phyloP scores from a whole-genome alignment of 495 filamentous ascomycete genomes.

The Aspergillus biplanus region DNA sequence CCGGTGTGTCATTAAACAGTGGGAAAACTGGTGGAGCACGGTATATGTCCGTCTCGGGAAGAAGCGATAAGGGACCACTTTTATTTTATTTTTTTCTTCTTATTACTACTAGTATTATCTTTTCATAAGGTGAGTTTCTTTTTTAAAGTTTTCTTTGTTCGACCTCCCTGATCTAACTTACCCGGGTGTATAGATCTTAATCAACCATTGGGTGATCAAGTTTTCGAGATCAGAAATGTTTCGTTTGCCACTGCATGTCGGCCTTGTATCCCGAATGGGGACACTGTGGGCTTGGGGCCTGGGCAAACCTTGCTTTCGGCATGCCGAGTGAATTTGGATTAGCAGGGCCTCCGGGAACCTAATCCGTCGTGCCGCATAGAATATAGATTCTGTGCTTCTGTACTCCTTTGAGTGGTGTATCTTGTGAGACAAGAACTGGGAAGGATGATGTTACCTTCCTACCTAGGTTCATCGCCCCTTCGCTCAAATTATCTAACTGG shows the following conservation, averaged over 20 bases:
- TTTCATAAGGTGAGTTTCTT: neutral
- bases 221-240: neutral
- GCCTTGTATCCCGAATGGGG: slow-evolving; percentile 22
- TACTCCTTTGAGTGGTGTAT: neutral
- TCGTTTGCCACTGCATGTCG: slow-evolving; percentile 6
- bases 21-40: neutral
- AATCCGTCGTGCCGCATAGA: neutral
- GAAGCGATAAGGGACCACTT: slow-evolving; percentile 2
- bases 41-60: slow-evolving; percentile 12
- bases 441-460: too few species aligned
- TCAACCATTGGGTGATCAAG: neutral
- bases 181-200: too few species aligned
- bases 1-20: slow-evolving; percentile 20
- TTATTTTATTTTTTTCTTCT: neutral
- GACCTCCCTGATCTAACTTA: neutral
- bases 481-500: too few species aligned
- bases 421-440: neutral
- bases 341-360: slow-evolving; percentile 17
- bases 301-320: slow-evolving; percentile 10
- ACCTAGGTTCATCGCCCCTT: too few species aligned
- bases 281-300: slow-evolving; percentile 16
- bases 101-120: neutral
- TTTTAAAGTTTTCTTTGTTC: neutral
- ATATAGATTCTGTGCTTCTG: neutral
- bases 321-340: slow-evolving; percentile 20